A percentile compares a stretch with the other conserved stretches of the same genome.
These are phyloP conservation scores for Septoria petroselini DNA, from an alignment of 2,329 filamentous ascomycete species.

Conservation along the genomic window DNA sequence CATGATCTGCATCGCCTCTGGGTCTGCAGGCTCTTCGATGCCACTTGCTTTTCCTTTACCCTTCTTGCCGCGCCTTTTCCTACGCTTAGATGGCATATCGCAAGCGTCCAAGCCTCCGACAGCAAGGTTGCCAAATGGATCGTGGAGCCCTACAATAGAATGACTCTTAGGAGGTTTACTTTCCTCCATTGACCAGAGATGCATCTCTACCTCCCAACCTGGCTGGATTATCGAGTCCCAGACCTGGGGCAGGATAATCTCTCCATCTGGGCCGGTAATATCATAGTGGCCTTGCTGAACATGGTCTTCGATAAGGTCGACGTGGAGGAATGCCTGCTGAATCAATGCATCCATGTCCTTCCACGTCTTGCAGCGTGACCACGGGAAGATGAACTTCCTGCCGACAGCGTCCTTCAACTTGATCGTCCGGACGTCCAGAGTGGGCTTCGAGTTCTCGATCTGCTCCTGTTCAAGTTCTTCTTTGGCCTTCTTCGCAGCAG, in stretches of 20 bases:
- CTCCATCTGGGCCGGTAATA: conserved; percentile 47
- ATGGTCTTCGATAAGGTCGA: conserved; percentile 47
- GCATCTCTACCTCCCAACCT: conserved; percentile 50
- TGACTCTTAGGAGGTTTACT: conserved; percentile 22
- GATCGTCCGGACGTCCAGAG: conserved; percentile 62
- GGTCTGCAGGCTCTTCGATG: conserved; percentile 13
- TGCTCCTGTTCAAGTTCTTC: conserved; percentile 51
- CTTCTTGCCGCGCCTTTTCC: conserved; percentile 21
- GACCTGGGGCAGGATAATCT: conserved; percentile 50
- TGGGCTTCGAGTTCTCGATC: conserved; percentile 47
- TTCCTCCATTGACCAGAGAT: conserved; percentile 48
- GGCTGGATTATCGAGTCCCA: conserved; percentile 50
- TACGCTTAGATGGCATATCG: conserved; percentile 16
- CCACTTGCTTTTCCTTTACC: conserved; percentile 18
- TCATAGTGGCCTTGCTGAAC: conserved; percentile 49
- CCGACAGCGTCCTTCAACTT: conserved; percentile 89
- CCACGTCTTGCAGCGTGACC: conserved; percentile 70
- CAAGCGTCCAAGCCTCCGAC: conserved; percentile 18
- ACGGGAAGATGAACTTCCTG: conserved; percentile 89
- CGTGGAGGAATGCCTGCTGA: conserved; percentile 50
- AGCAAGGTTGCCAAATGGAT: conserved; percentile 20
- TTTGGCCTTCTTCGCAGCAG: conserved; percentile 51
- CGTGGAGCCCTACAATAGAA: conserved; percentile 8
- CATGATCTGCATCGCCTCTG: conserved; percentile 19
- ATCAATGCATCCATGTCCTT: conserved; percentile 51